These are phyloP conservation scores for Chionographis japonica DNA, from an alignment of 106 monocot species.

Conservation along the genomic window DNA sequence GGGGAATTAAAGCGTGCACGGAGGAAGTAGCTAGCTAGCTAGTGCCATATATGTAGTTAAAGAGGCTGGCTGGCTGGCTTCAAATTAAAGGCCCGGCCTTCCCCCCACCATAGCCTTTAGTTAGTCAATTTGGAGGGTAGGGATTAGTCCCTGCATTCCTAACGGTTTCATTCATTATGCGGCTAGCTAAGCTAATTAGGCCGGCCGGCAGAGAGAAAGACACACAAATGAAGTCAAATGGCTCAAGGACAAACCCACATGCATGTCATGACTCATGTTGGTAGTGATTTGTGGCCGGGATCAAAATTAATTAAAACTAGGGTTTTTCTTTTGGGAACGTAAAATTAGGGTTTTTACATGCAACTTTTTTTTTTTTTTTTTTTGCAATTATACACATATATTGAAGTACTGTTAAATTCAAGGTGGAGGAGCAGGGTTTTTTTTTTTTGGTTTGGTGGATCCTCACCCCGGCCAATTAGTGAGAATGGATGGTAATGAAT, in stretches of 20 bases:
- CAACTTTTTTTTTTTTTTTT: no score
- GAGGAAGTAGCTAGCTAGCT: no score
- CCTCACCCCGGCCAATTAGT: no score
- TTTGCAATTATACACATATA: no score
- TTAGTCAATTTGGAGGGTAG: background rate
- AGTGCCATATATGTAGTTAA: background rate
- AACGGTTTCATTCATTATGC: background rate
- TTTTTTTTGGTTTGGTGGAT: no score
- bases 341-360: background rate
- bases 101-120: no score
- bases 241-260: conserved; percentile 7
- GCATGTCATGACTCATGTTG: conserved; percentile 11
- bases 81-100: no score
- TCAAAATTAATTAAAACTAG: background rate
- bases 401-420: no score
- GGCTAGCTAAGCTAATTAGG: background rate
- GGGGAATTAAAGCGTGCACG: background rate
- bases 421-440: no score
- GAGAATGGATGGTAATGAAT: no score
- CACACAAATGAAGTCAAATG: conserved; percentile 13
- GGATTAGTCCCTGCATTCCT: background rate
- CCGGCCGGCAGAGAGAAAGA: conserved; percentile 27
- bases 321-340: background rate
- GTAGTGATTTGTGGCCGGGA: conserved; percentile 8
- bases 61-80: background rate